Evolutionary conservation across 169 alveolate species (phyloP).

Genomic region (Babesia ovis): DNA sequence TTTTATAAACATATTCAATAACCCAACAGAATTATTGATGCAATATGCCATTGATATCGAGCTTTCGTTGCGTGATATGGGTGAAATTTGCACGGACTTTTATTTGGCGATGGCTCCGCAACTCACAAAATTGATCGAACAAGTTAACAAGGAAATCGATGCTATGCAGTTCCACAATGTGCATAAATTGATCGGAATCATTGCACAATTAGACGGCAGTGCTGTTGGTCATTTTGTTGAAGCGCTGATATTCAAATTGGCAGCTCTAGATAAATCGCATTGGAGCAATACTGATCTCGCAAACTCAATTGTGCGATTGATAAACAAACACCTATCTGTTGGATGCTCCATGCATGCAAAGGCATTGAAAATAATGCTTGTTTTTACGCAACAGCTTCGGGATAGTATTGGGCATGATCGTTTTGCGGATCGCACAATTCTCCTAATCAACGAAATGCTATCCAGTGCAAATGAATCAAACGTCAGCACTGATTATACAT

Average conservation of each 20-base stretch:
- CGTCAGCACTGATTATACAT: slow-evolving; percentile 1
- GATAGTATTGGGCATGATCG: slow-evolving; percentile 1
- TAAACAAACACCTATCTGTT: neutral
- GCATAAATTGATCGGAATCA: neutral
- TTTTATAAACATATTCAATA: neutral
- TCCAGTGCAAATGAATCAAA: neutral
- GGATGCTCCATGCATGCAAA: slow-evolving; percentile 35
- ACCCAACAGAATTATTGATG: neutral
- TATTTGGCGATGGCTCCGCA: slow-evolving; percentile 3
- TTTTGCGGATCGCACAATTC: slow-evolving; percentile 9
- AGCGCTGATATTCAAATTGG: slow-evolving; percentile 1
- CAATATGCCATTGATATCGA: neutral
- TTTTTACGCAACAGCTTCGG: slow-evolving; percentile 6
- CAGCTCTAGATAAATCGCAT: neutral
- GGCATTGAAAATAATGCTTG: slow-evolving; percentile 2
- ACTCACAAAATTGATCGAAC: neutral
- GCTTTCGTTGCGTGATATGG: neutral
- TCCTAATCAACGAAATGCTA: neutral
- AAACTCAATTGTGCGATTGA: neutral
- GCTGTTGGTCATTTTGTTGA: slow-evolving; percentile 18
- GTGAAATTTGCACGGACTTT: slow-evolving; percentile 18
- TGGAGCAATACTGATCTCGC: slow-evolving; percentile 14
- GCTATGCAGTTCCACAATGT: neutral
- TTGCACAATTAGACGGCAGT: slow-evolving; percentile 2
- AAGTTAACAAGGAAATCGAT: neutral